These are phyloP conservation scores for Euptelea pleiosperma DNA, from an alignment of 164 flowering plant genomes.

Conservation along the genomic window DNA sequence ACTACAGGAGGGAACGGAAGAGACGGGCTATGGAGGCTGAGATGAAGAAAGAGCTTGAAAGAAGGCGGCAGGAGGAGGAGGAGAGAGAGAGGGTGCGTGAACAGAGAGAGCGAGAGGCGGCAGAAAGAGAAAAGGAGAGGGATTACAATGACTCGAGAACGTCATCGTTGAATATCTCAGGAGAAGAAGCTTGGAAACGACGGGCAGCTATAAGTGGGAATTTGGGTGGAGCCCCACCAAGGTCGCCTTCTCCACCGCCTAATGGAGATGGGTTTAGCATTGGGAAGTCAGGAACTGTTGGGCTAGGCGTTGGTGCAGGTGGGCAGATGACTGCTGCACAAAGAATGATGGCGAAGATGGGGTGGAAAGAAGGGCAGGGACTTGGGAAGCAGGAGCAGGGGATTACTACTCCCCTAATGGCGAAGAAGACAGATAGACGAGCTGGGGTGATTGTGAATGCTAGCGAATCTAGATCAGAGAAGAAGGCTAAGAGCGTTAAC, in stretches of 20 bases:
- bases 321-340: constrained; percentile 99
- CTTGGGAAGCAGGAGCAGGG: constrained; percentile 99
- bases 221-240: constrained; percentile 32
- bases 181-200: constrained; percentile 97
- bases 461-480: constrained; percentile 65
- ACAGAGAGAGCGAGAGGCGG: constrained; percentile 33
- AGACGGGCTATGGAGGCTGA: constrained; percentile 48
- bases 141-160: constrained; percentile 33
- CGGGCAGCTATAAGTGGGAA: constrained; percentile 82
- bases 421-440: constrained; percentile 90
- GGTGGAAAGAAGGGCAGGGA: constrained; percentile 99
- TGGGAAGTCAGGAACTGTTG: constrained; percentile 81
- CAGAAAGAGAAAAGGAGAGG: constrained; percentile 42
- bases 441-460: constrained; percentile 99
- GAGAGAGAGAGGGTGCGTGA: constrained; percentile 60
- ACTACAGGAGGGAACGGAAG: constrained; percentile 76
- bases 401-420: constrained; percentile 95
- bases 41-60: constrained; percentile 56
- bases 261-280: constrained; percentile 73
- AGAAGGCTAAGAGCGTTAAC: constrained; percentile 84
- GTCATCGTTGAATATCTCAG: constrained; percentile 57
- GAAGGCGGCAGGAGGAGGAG: constrained; percentile 52
- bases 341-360: constrained; percentile 99
- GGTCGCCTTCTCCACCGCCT: constrained; percentile 64
- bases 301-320: constrained; percentile 93